Conservation (phyloP, 345 rosid genomes). For the Luvunga scandens region DNA sequence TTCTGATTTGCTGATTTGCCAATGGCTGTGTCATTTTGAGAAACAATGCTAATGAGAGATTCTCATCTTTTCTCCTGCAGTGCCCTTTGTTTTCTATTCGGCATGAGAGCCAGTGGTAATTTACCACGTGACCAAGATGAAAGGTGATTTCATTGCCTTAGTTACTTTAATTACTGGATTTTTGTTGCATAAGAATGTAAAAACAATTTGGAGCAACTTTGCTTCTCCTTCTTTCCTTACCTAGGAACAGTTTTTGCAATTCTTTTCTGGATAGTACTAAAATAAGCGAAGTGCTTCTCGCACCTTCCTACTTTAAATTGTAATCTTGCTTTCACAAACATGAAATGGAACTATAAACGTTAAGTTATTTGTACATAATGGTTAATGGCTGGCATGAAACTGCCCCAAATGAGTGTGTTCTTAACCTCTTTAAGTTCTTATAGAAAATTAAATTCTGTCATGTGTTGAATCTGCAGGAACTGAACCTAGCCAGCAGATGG, state of each 20-base stretch:
- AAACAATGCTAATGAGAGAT: not conserved
- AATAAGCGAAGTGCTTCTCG: not conserved
- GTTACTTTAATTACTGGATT: not conserved
- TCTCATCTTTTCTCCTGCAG: conserved; percentile 37
- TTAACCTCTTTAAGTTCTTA: not conserved
- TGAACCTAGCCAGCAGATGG: not conserved
- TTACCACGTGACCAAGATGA: conserved; percentile 13
- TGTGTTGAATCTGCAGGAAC: conserved; percentile 17
- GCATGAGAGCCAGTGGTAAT: conserved; percentile 33
- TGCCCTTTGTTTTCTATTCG: conserved; percentile 51
- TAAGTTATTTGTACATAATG: not conserved
- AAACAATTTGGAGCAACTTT: not conserved
- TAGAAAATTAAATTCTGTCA: not conserved
- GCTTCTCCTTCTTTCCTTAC: not conserved
- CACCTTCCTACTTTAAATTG: not conserved
- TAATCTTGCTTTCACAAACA: not conserved
- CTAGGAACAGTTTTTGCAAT: not conserved
- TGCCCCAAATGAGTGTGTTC: not conserved
- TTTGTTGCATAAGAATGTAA: not conserved
- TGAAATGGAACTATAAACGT: not conserved
- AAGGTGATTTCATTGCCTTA: conserved; percentile 12
- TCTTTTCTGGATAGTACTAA: not conserved
- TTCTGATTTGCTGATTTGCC: not conserved
- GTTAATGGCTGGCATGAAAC: not conserved
- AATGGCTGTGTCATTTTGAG: not conserved